These are phyloP conservation scores for Ilex asprella DNA, from an alignment of 257 asterid species.

Conservation along the genomic window DNA sequence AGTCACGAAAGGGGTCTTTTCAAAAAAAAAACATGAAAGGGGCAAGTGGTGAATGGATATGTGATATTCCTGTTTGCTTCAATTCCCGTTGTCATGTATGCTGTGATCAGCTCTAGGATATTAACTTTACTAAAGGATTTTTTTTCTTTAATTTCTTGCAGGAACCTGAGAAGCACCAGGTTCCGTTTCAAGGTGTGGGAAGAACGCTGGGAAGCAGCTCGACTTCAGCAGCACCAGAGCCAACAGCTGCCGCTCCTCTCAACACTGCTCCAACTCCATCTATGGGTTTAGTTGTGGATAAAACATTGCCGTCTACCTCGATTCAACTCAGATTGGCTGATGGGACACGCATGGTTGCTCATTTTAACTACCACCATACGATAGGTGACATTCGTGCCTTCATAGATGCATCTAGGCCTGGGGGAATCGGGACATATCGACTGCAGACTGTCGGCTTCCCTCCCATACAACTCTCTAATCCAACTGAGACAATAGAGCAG, in stretches of 20 bases:
- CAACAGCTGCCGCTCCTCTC: conserved; percentile 26
- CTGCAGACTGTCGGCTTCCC: conserved; percentile 88
- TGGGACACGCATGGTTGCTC: conserved; percentile 95
- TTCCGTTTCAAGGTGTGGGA: conserved; percentile 76
- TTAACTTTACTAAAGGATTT: neutral
- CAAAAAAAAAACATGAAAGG: no score
- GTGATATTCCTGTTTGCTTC: neutral
- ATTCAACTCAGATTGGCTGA: conserved; percentile 90
- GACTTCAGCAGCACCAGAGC: conserved; percentile 30
- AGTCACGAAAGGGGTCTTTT: no score
- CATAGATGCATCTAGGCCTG: conserved; percentile 80
- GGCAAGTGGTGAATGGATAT: no score
- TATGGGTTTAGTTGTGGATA: conserved; percentile 51
- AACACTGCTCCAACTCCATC: conserved; percentile 53
- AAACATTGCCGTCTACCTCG: conserved; percentile 72
- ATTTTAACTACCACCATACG: conserved; percentile 76
- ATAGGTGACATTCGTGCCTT: conserved; percentile 60
- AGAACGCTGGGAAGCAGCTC: conserved; percentile 82
- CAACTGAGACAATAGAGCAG: conserved; percentile 72
- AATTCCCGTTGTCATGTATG: neutral
- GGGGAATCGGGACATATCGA: conserved; percentile 50
- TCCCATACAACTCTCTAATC: conserved; percentile 69
- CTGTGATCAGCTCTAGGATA: neutral
- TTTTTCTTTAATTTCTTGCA: conserved; percentile 21
- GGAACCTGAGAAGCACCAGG: conserved; percentile 55